phyloP scores from a whole-genome alignment of 768 basidiomycete species.

The Pisolithus marmoratus region DNA sequence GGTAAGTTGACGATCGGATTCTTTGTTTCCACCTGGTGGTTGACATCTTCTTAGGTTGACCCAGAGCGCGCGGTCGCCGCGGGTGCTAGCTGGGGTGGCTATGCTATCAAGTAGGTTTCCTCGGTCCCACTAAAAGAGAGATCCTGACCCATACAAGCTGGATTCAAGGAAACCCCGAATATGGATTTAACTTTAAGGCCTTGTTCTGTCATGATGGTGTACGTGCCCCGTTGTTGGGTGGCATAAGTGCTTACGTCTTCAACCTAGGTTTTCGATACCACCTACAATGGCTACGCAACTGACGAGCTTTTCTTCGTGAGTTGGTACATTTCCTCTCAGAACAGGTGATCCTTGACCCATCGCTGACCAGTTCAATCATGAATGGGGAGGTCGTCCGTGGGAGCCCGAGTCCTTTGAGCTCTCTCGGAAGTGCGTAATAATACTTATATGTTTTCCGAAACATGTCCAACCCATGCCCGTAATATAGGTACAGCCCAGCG shows the following conservation, averaged over 20 bases:
- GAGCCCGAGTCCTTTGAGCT: constrained; percentile 49
- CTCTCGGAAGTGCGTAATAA: constrained; percentile 46
- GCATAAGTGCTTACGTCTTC: neutral
- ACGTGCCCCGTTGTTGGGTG: constrained; percentile 1
- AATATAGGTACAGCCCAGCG: constrained; percentile 62
- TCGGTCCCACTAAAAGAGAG: neutral
- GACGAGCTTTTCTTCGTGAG: constrained; percentile 89
- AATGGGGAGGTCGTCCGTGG: constrained; percentile 84
- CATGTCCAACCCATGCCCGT: neutral
- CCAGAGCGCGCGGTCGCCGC: constrained; percentile 65
- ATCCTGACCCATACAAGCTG: constrained; percentile 48
- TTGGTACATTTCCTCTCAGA: constrained; percentile 4
- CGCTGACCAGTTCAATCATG: constrained; percentile 68
- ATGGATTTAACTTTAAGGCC: constrained; percentile 84
- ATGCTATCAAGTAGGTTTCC: constrained; percentile 70
- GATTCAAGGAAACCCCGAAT: constrained; percentile 94
- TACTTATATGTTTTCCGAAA: neutral
- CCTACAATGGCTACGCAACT: constrained; percentile 80
- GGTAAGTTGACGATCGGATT: constrained; percentile 30
- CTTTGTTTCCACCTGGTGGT: neutral
- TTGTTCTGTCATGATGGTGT: constrained; percentile 92
- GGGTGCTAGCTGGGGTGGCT: constrained; percentile 84
- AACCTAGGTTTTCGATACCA: constrained; percentile 64
- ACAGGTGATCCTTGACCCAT: constrained; percentile 1
- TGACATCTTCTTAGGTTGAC: constrained; percentile 49